Percentiles rank a stretch among this genome's conserved stretches.
phyloP scores from a whole-genome alignment of 768 basidiomycete species.

The Lentinula detonsa region DNA sequence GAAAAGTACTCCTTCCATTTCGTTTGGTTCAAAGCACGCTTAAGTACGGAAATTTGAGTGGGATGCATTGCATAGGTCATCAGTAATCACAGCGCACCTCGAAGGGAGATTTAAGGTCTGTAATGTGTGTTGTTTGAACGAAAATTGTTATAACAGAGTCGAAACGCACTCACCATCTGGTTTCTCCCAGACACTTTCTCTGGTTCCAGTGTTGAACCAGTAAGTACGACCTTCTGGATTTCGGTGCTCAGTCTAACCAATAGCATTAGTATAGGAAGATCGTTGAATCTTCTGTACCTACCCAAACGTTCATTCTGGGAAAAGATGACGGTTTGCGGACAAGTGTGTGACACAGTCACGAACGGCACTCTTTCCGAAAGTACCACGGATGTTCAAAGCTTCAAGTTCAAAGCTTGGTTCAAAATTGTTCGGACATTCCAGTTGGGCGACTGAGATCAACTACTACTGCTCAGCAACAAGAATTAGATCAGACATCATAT shows the following conservation, averaged over 20 bases:
- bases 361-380: background rate
- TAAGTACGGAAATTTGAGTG: conserved; percentile 7
- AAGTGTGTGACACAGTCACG: background rate
- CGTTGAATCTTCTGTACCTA: background rate
- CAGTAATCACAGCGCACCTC: conserved; percentile 50
- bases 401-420: background rate
- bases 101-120: conserved; percentile 87
- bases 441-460: background rate
- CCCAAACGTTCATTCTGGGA: conserved; percentile 7
- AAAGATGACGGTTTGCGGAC: background rate
- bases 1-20: conserved; percentile 97
- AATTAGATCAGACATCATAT: background rate
- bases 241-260: conserved; percentile 77
- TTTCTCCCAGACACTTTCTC: conserved; percentile 97
- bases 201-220: conserved; percentile 88
- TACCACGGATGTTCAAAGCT: background rate
- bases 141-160: background rate
- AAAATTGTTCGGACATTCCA: no score
- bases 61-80: background rate
- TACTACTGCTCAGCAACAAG: background rate
- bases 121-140: conserved; percentile 6
- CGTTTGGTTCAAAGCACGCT: conserved; percentile 86
- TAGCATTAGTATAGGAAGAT: background rate
- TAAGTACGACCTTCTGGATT: conserved; percentile 97
- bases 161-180: conserved; percentile 64